phyloP scores from a whole-genome alignment of 2,329 filamentous ascomycete species.

The Xylaria digitata region DNA sequence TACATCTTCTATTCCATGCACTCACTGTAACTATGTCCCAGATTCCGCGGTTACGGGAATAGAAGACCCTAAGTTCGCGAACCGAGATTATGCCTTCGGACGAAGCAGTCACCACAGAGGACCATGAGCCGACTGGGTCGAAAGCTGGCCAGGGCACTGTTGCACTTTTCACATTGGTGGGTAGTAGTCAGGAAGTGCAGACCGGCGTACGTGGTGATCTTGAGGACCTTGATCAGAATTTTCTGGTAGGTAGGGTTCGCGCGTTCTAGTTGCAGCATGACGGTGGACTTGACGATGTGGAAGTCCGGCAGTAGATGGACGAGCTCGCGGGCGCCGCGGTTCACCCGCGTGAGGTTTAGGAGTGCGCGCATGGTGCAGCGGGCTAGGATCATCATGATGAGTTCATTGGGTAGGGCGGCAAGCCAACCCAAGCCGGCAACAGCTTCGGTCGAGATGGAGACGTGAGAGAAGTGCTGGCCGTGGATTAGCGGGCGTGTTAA shows the following conservation, averaged over 20 bases:
- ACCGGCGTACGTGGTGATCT: slow-evolving; percentile 36
- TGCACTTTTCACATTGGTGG: slow-evolving; percentile 38
- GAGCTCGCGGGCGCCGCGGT: slow-evolving; percentile 24
- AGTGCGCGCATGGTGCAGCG: slow-evolving; percentile 40
- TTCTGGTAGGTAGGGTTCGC: slow-evolving; percentile 34
- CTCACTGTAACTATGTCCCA: not conserved
- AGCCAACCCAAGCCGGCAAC: slow-evolving; percentile 36
- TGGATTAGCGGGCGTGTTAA: slow-evolving; percentile 27
- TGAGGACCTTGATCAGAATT: slow-evolving; percentile 37
- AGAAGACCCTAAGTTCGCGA: no score
- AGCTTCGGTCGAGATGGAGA: not conserved
- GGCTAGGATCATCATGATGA: slow-evolving; percentile 38
- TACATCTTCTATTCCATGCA: no score
- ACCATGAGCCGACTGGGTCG: slow-evolving; percentile 39
- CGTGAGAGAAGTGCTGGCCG: not conserved
- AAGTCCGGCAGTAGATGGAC: slow-evolving; percentile 32
- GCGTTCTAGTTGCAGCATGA: slow-evolving; percentile 35
- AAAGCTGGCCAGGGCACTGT: slow-evolving; percentile 30
- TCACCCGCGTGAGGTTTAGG: slow-evolving; percentile 37
- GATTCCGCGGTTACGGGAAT: not conserved
- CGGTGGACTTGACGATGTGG: slow-evolving; percentile 32
- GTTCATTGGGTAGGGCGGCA: slow-evolving; percentile 39
- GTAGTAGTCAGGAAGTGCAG: slow-evolving; percentile 36
- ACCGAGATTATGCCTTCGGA: not conserved
- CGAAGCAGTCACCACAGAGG: slow-evolving; percentile 38